Evolutionary conservation across 139 green algal genomes (phyloP).

Genomic region (Chlorella sp.): DNA sequence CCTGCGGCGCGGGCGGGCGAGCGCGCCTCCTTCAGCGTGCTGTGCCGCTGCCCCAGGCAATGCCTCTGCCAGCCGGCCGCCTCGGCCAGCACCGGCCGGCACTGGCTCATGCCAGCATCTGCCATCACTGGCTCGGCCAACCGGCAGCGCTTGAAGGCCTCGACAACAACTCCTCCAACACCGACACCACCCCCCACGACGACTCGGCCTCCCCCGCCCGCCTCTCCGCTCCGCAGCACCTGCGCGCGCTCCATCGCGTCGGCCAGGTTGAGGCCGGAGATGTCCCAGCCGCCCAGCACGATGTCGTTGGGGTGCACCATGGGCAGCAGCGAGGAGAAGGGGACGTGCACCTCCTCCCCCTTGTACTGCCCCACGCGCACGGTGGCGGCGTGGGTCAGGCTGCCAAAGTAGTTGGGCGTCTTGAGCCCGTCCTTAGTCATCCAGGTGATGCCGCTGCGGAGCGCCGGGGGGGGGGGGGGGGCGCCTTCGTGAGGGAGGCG

Average conservation of each 20-base stretch:
- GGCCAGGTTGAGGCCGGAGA: constrained; percentile 90
- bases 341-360: constrained; percentile 92
- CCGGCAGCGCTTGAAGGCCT: no score
- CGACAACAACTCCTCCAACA: no score
- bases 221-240: no score
- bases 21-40: no score
- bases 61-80: no score
- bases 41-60: no score
- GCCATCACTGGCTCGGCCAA: no score
- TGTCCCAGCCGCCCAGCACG: constrained; percentile 98
- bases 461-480: not conserved
- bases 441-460: constrained; percentile 93
- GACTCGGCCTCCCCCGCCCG: no score
- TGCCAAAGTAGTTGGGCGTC: constrained; percentile 98
- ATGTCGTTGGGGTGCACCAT: constrained; percentile 97
- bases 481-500: not conserved
- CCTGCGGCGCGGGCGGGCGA: no score
- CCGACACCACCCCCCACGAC: no score
- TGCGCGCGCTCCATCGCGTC: constrained; percentile 92
- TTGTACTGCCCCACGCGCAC: constrained; percentile 91
- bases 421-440: constrained; percentile 97
- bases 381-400: constrained; percentile 94
- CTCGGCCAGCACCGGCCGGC: no score
- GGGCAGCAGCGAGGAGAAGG: constrained; percentile 91
- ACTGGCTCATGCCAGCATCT: no score